Evolutionary conservation across 1,139 yeast species (phyloP).

Genomic region (Candida sojae): DNA sequence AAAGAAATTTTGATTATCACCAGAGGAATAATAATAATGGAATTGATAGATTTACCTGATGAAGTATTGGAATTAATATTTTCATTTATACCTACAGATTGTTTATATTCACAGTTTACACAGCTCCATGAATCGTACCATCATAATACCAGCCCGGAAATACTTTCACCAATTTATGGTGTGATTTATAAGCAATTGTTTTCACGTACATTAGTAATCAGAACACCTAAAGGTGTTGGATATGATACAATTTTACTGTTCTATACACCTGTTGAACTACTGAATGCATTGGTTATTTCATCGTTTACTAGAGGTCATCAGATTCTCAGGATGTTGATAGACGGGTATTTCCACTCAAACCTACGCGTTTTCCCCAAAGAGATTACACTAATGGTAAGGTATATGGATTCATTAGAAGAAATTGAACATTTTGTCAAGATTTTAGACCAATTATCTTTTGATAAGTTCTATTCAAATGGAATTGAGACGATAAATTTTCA

Average conservation of each 20-base stretch:
- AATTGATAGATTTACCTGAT: constrained; percentile 2
- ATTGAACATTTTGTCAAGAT: constrained; percentile 16
- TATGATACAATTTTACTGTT: constrained; percentile 5
- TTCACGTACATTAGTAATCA: not conserved
- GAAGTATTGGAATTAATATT: constrained; percentile 5
- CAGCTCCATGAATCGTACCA: not conserved
- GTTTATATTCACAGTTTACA: not conserved
- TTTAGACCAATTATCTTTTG: constrained; percentile 22
- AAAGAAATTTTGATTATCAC: too few species aligned
- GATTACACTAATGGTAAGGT: constrained; percentile 15
- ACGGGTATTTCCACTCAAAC: constrained; percentile 1
- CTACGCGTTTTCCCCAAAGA: constrained; percentile 17
- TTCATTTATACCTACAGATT: constrained; percentile 5
- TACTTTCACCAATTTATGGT: not conserved
- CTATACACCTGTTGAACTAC: not conserved
- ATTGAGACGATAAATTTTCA: constrained; percentile 16
- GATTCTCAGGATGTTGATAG: constrained; percentile 6
- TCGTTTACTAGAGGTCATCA: constrained; percentile 7
- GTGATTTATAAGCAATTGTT: not conserved
- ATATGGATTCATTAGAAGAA: constrained; percentile 3
- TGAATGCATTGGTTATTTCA: constrained; percentile 1
- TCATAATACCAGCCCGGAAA: not conserved
- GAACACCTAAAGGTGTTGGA: constrained; percentile 2
- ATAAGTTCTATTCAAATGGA: constrained; percentile 15
- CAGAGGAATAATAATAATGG: not conserved